Evolutionary conservation across 306 rosid genomes (phyloP), one percentile per base, ranked within the genome.

Genomic region (Dalbergia cultrata): DNA sequence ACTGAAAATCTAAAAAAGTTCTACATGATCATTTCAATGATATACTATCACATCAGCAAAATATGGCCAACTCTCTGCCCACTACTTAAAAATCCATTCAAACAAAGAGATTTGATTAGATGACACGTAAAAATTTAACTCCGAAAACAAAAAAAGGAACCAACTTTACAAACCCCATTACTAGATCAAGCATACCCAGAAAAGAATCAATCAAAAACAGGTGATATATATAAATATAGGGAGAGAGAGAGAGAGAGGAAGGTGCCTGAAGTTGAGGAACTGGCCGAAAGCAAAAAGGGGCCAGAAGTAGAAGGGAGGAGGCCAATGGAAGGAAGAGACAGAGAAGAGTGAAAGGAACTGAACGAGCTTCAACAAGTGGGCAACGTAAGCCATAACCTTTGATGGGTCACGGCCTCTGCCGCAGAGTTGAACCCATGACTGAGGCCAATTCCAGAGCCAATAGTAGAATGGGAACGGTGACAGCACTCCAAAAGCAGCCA

Each of bases 281-380:
- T 93, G 98, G 43, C 99, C 98, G 81, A 93, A 91, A 70, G 76
- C 82, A 59, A 95, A 67, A 37, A 95, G 93, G 81, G 96, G 98
- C 89, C 93, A 93, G 59, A 95, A 93, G 86, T 83, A 95, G 64
- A 95, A 78, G 3, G 93, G 93, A 31, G 97, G 97, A 60, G 94
- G 97, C 92, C 89, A 91, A 47, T 89, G 84, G 82, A 93, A 33
- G 14, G 92, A 59, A 2, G 96, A 91, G 49, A 95, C 93, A 0
- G 89, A 88, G 74, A 90, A 76, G 47, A 95, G 83, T 4, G 93
- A 89, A 54, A 91, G 13, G 80, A 93, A 74, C 88, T 95, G 98
- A 86, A 95, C 3, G 0, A 93, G 66, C 93, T 95, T 95, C 21
- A 92, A 77, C 71, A 90, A 69, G 80, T 89, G 88, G 14, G 97